Conservation (phyloP, 345 rosid species). For the Aethionema arabicum region DNA sequence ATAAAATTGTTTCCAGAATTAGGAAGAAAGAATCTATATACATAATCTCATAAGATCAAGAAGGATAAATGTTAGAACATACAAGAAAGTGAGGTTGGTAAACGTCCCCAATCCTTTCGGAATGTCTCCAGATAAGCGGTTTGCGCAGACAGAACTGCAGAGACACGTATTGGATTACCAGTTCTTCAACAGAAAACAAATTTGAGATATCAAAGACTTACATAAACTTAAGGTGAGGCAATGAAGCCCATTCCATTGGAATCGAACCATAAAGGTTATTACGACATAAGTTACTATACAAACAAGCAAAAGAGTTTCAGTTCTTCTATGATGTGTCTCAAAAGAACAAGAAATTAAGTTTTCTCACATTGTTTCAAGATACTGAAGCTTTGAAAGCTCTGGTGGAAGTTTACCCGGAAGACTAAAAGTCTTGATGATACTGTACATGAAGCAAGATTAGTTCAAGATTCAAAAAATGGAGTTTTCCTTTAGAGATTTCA, state of each 20-base stretch:
- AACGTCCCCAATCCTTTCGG: constrained; percentile 52
- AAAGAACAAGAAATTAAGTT: neutral
- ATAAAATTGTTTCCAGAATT: neutral
- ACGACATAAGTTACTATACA: constrained; percentile 60
- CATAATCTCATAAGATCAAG: constrained; percentile 10
- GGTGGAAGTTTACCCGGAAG: constrained; percentile 75
- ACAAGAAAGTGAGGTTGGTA: constrained; percentile 50
- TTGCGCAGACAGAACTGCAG: constrained; percentile 48
- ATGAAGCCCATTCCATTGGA: constrained; percentile 58
- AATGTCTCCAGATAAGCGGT: constrained; percentile 57
- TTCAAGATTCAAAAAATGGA: neutral
- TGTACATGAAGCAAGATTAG: constrained; percentile 30
- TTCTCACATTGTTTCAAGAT: constrained; percentile 55
- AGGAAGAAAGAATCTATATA: neutral
- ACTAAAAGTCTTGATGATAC: constrained; percentile 46
- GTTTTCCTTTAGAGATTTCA: no score
- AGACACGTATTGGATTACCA: neutral
- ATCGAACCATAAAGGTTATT: constrained; percentile 58
- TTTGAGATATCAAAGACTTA: constrained; percentile 34
- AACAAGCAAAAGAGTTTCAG: neutral
- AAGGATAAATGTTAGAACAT: constrained; percentile 34
- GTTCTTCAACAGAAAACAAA: constrained; percentile 1
- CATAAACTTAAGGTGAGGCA: constrained; percentile 45
- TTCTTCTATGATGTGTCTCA: neutral
- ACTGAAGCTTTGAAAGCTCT: constrained; percentile 52